Evolutionary conservation across 768 basidiomycete genomes (phyloP).

Genomic region (Mycena crocata): DNA sequence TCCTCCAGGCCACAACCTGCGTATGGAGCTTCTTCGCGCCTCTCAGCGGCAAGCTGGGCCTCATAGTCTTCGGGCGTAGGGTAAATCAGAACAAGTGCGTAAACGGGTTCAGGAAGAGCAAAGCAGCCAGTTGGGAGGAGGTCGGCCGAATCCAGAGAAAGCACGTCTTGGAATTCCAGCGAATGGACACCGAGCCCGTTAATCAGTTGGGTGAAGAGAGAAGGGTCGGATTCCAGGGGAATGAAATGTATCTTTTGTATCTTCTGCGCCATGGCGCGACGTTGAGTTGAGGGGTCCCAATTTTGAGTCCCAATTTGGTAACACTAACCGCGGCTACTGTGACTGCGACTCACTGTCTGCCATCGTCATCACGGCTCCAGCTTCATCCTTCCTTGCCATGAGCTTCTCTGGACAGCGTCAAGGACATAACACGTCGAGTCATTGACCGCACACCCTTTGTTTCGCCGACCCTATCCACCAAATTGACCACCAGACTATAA

Average conservation of each 20-base stretch:
- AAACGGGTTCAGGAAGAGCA: conserved; percentile 45
- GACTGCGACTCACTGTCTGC: too few relatives aligned
- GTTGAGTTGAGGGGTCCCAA: background rate
- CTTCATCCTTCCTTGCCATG: conserved; percentile 57
- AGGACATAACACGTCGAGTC: conserved; percentile 67
- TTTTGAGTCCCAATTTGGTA: too few relatives aligned
- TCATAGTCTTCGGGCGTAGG: conserved; percentile 41
- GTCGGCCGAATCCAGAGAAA: conserved; percentile 47
- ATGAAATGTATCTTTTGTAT: conserved; percentile 43
- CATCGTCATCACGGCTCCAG: too few relatives aligned
- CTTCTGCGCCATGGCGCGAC: background rate
- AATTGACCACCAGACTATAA: conserved; percentile 44
- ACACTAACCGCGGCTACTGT: too few relatives aligned
- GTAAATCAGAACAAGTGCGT: conserved; percentile 46
- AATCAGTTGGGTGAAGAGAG: conserved; percentile 49
- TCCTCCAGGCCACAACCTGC: conserved; percentile 45
- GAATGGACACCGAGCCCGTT: conserved; percentile 43
- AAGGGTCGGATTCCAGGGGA: conserved; percentile 52
- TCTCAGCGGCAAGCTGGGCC: conserved; percentile 38
- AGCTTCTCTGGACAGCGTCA: conserved; percentile 70
- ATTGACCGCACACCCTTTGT: conserved; percentile 74
- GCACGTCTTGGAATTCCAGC: conserved; percentile 50
- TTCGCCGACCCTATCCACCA: conserved; percentile 51
- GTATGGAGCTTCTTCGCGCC: conserved; percentile 36
- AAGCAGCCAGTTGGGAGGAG: conserved; percentile 38